phyloP scores from a whole-genome alignment of 108 stramenopile genomes.

The Nannochloropsis gaditana region DNA sequence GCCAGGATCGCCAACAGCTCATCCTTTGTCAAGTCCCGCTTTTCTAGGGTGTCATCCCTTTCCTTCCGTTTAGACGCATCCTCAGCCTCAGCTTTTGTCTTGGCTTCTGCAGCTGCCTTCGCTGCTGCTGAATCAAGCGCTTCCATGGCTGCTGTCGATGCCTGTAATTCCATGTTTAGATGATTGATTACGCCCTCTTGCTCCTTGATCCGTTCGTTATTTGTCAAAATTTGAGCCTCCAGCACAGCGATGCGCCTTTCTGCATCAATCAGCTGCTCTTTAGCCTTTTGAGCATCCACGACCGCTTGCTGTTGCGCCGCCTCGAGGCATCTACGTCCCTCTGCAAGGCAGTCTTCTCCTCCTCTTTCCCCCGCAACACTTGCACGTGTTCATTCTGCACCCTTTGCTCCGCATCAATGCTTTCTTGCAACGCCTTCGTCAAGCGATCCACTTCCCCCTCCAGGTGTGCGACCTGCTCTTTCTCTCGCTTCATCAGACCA shows the following conservation, averaged over 20 bases:
- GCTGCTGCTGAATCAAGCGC: neutral
- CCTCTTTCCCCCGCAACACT: neutral
- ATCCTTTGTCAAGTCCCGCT: neutral
- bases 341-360: neutral
- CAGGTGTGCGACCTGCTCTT: neutral
- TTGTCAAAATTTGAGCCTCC: neutral
- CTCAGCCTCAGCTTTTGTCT: neutral
- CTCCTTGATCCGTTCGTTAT: neutral
- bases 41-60: neutral
- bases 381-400: neutral
- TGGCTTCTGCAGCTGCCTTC: neutral
- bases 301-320: neutral
- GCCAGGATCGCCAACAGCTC: neutral
- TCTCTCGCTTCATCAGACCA: neutral
- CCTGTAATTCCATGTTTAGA: neutral
- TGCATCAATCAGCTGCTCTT: neutral
- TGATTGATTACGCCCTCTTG: neutral
- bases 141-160: neutral
- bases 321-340: neutral
- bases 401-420: neutral
- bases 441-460: neutral
- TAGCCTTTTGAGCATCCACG: neutral
- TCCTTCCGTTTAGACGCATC: neutral
- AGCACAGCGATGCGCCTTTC: neutral
- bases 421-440: neutral